Percentiles rank a stretch among this genome's conserved stretches.
These are phyloP conservation scores for Melampsora larici-populina DNA, from an alignment of 1,284 basidiomycete species.

Conservation along the genomic window DNA sequence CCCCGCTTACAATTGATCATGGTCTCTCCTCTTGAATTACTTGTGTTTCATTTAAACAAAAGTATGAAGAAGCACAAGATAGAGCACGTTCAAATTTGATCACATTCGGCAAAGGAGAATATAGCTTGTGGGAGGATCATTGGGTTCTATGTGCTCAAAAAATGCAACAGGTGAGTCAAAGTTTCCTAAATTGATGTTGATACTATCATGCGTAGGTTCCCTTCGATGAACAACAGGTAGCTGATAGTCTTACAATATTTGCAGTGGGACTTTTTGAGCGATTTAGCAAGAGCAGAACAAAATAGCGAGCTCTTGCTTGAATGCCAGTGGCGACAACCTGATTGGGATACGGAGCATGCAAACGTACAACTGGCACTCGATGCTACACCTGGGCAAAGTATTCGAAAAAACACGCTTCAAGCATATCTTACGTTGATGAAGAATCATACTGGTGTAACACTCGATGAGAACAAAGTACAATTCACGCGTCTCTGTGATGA, in stretches of 20 bases:
- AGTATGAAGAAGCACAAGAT: constrained; percentile 84
- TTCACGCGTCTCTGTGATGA: constrained; percentile 88
- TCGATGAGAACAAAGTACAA: constrained; percentile 55
- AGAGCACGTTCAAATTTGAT: constrained; percentile 78
- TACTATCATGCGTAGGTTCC: background rate
- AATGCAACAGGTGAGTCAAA: constrained; percentile 64
- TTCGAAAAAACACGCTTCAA: constrained; percentile 90
- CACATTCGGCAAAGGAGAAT: constrained; percentile 92
- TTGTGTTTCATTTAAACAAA: background rate
- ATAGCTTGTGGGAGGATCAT: constrained; percentile 98
- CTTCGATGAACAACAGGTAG: background rate
- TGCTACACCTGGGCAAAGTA: constrained; percentile 75
- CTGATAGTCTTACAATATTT: background rate
- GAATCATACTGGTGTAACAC: constrained; percentile 54
- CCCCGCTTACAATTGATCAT: background rate
- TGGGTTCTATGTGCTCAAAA: constrained; percentile 97
- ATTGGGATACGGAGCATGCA: constrained; percentile 79
- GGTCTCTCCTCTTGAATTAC: background rate
- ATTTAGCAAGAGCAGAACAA: constrained; percentile 84
- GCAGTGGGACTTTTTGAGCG: constrained; percentile 89
- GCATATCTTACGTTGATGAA: constrained; percentile 80
- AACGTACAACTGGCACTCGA: constrained; percentile 79
- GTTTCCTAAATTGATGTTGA: background rate
- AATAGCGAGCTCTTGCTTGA: constrained; percentile 92
- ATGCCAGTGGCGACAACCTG: constrained; percentile 89